Conservation (phyloP, 768 basidiomycete genomes). For the Panellus pusillus region DNA sequence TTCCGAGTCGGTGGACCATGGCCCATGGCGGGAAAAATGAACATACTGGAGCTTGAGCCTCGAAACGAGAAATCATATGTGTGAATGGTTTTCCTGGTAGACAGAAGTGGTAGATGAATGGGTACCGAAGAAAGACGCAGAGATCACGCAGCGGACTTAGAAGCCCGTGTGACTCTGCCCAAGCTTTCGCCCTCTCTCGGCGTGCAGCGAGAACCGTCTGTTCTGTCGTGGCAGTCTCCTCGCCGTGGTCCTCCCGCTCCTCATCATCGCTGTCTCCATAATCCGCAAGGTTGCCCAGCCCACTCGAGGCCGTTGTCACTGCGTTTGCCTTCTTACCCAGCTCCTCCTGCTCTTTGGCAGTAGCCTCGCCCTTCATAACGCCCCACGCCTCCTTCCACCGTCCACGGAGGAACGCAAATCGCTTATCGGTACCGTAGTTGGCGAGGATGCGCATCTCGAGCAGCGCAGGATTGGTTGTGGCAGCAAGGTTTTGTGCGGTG, state of each 20-base stretch:
- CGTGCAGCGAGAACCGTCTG: conserved; percentile 13
- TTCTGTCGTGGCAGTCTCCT: conserved; percentile 23
- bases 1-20: no score
- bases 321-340: conserved; percentile 26
- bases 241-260: conserved; percentile 30
- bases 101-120: conserved; percentile 13
- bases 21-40: no score
- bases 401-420: conserved; percentile 82
- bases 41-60: no score
- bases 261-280: conserved; percentile 58
- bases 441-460: conserved; percentile 88
- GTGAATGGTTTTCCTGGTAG: not conserved
- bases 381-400: conserved; percentile 71
- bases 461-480: conserved; percentile 76
- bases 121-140: not conserved
- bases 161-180: conserved; percentile 49
- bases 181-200: conserved; percentile 53
- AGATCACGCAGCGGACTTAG: conserved; percentile 2
- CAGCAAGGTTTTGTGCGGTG: conserved; percentile 66
- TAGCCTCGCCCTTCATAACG: conserved; percentile 46
- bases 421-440: conserved; percentile 74
- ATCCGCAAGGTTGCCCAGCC: conserved; percentile 54
- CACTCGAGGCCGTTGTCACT: no score
- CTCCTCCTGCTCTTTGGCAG: conserved; percentile 25
- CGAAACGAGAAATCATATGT: no score